Conservation (phyloP, 2,329 filamentous ascomycete genomes). For the Coniella lustricola region DNA sequence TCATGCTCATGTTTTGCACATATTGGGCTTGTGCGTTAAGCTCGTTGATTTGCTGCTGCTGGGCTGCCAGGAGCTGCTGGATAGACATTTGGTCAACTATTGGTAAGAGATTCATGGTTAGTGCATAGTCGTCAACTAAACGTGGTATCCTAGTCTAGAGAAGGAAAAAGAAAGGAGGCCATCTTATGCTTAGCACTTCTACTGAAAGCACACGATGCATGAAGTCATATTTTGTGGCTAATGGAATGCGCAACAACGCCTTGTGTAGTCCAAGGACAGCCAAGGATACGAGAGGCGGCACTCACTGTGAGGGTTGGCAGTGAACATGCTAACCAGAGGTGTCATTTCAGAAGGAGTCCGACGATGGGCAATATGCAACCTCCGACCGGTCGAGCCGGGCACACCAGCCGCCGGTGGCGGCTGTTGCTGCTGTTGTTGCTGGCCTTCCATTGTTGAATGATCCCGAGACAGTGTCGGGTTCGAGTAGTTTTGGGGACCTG, state of each 20-base stretch:
- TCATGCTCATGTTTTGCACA: slow-evolving; percentile 94
- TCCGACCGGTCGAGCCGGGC: slow-evolving; percentile 72
- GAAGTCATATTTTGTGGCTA: too few species aligned
- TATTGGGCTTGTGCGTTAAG: slow-evolving; percentile 78
- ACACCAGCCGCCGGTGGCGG: slow-evolving; percentile 48
- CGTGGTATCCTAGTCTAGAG: too few species aligned
- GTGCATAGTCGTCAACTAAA: too few species aligned
- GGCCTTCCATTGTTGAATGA: slow-evolving; percentile 47
- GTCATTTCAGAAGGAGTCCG: slow-evolving; percentile 96
- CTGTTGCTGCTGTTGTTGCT: slow-evolving; percentile 50
- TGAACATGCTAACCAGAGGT: slow-evolving; percentile 89
- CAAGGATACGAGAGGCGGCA: slow-evolving; percentile 19
- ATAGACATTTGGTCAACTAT: slow-evolving; percentile 95
- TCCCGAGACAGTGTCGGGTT: slow-evolving; percentile 25
- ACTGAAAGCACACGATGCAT: too few species aligned
- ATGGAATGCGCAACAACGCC: too few species aligned
- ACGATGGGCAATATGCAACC: slow-evolving; percentile 93
- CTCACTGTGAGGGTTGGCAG: slow-evolving; percentile 55
- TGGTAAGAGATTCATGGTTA: slow-evolving; percentile 14
- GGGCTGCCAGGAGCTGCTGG: slow-evolving; percentile 44
- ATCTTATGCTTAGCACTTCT: too few species aligned
- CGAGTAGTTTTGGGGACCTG: not conserved
- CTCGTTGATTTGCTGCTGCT: slow-evolving; percentile 76
- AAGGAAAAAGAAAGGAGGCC: too few species aligned
- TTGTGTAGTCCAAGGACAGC: too few species aligned